A percentile compares a stretch with the other conserved stretches of the same genome.
phyloP scores from a whole-genome alignment of 139 green algal genomes.

The Coccomyxa sp. region DNA sequence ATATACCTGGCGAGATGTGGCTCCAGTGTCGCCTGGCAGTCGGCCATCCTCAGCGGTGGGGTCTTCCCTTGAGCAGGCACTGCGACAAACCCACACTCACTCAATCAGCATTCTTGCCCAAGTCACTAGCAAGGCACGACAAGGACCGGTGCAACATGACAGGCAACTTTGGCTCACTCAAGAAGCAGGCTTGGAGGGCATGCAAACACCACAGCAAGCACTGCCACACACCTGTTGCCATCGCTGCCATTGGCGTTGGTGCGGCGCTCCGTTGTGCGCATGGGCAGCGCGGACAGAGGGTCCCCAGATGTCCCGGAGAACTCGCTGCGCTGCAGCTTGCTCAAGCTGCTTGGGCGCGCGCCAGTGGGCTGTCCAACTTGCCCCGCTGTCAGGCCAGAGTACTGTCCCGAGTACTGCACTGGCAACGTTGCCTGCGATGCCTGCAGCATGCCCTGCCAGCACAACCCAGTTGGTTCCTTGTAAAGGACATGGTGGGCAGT shows the following conservation, averaged over 20 bases:
- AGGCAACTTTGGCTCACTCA: not conserved
- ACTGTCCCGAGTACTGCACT: not conserved
- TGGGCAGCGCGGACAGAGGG: not conserved
- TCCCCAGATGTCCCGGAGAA: not conserved
- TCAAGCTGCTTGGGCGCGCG: not conserved
- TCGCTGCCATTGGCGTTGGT: no score
- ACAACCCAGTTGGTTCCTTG: not conserved
- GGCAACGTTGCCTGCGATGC: not conserved
- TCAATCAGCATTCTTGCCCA: not conserved
- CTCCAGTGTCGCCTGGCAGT: not conserved
- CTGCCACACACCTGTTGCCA: no score
- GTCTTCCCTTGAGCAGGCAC: conserved; percentile 1
- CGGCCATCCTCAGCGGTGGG: not conserved
- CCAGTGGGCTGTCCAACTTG: not conserved
- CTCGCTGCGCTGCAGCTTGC: not conserved
- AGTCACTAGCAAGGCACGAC: not conserved
- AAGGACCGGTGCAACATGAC: not conserved
- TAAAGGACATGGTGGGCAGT: no score
- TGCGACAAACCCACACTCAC: not conserved
- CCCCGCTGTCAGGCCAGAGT: no score
- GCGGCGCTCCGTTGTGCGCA: no score
- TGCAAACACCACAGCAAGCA: no score
- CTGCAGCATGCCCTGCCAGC: not conserved
- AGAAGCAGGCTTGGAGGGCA: not conserved
- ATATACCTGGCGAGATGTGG: not conserved